Conservation (phyloP, 2,329 filamentous ascomycete genomes). For the Colletotrichum cereale region DNA sequence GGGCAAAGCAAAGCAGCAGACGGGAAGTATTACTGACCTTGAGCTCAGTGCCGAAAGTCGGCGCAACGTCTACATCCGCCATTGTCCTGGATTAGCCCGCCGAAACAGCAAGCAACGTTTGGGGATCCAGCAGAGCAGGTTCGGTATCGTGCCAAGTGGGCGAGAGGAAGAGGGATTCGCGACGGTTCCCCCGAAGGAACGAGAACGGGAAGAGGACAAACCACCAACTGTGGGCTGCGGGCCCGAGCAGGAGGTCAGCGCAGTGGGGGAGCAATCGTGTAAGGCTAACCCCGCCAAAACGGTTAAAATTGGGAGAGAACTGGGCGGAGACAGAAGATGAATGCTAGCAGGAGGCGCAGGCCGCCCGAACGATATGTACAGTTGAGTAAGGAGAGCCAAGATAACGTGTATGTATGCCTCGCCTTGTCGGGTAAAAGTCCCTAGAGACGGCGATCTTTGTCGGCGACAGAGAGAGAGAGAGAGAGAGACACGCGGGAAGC, state of each 20-base stretch:
- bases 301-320: slow-evolving; percentile 34
- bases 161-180: slow-evolving; percentile 16
- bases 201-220: slow-evolving; percentile 33
- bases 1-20: not conserved
- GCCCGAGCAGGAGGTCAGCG: slow-evolving; percentile 36
- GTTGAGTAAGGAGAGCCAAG: not conserved
- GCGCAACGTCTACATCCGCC: slow-evolving; percentile 85
- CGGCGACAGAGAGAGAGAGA: slow-evolving; percentile 24
- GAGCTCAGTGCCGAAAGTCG: slow-evolving; percentile 92
- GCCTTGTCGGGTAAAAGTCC: slow-evolving; percentile 15
- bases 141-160: not conserved
- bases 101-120: slow-evolving; percentile 31
- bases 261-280: slow-evolving; percentile 31
- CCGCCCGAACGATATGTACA: slow-evolving; percentile 32
- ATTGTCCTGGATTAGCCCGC: slow-evolving; percentile 58
- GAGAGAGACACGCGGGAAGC: slow-evolving; percentile 7
- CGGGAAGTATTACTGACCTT: slow-evolving; percentile 77
- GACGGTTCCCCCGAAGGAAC: slow-evolving; percentile 31
- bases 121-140: slow-evolving; percentile 10
- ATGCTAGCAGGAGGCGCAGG: slow-evolving; percentile 37
- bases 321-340: slow-evolving; percentile 23
- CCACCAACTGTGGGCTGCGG: slow-evolving; percentile 30
- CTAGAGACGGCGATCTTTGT: slow-evolving; percentile 20
- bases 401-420: slow-evolving; percentile 16
- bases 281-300: slow-evolving; percentile 39